phyloP scores from a whole-genome alignment of 352 stramenopile species.

The Phytophthora capsici region DNA sequence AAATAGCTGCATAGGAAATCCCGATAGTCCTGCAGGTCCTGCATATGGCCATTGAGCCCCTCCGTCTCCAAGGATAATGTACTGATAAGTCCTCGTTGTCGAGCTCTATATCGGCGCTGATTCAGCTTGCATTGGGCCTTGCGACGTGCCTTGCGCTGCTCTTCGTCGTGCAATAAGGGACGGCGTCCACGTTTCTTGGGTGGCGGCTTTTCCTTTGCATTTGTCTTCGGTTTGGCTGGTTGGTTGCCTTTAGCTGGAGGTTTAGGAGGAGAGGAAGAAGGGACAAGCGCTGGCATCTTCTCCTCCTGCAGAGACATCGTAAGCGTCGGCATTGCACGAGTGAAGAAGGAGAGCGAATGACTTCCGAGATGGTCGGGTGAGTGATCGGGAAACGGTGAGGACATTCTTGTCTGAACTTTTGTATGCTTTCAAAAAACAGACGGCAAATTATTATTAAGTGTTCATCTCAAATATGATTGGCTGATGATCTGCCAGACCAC shows the following conservation, averaged over 20 bases:
- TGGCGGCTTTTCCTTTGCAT: background rate
- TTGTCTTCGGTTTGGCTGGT: background rate
- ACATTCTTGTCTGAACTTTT: too few species aligned
- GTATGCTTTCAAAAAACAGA: too few species aligned
- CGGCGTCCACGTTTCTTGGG: slow-evolving; percentile 47
- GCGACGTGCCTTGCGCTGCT: slow-evolving; percentile 60
- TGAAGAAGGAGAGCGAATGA: too few species aligned
- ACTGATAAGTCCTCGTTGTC: slow-evolving; percentile 67
- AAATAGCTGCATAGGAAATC: slow-evolving; percentile 50
- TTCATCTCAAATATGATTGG: too few species aligned
- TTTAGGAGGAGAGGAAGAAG: background rate
- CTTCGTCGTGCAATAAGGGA: slow-evolving; percentile 68
- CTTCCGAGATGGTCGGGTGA: too few species aligned
- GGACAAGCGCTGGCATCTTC: slow-evolving; percentile 6
- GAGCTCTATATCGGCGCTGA: slow-evolving; percentile 69
- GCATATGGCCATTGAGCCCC: slow-evolving; percentile 49
- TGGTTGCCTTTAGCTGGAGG: slow-evolving; percentile 1
- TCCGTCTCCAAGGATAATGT: slow-evolving; percentile 66
- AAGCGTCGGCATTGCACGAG: slow-evolving; percentile 23
- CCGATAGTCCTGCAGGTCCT: slow-evolving; percentile 57
- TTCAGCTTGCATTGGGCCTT: slow-evolving; percentile 84
- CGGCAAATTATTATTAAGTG: too few species aligned
- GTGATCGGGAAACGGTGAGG: too few species aligned
- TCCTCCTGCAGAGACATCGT: slow-evolving; percentile 22
- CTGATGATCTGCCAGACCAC: too few species aligned